A percentile compares a stretch with the other conserved stretches of the same genome.
Evolutionary conservation across 345 rosid species (phyloP).

Genomic region (Kandelia obovata): DNA sequence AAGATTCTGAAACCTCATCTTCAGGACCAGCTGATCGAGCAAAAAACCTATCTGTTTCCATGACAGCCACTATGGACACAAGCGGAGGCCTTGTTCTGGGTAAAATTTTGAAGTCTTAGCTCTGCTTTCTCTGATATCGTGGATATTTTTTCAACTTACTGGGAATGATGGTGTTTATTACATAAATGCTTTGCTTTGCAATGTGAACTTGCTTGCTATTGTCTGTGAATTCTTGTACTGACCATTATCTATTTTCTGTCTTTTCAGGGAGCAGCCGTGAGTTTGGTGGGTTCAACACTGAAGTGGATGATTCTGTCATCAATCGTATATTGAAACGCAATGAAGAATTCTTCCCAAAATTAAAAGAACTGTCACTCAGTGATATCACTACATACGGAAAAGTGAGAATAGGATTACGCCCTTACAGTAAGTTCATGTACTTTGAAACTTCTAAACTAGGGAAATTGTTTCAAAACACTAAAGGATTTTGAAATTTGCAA

Average conservation of each 20-base stretch:
- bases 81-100: slow-evolving; percentile 79
- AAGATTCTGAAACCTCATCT: slow-evolving; percentile 17
- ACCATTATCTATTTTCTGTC: slow-evolving; percentile 5
- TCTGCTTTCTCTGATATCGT: not conserved
- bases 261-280: slow-evolving; percentile 86
- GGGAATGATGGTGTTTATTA: not conserved
- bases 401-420: slow-evolving; percentile 93
- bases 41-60: slow-evolving; percentile 60
- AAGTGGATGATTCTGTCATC: slow-evolving; percentile 56
- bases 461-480: not conserved
- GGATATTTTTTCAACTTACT: not conserved
- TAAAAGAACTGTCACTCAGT: slow-evolving; percentile 43
- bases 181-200: slow-evolving; percentile 1
- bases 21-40: slow-evolving; percentile 36
- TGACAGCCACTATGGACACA: slow-evolving; percentile 80
- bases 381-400: slow-evolving; percentile 48
- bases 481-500: not conserved
- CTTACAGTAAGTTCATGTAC: slow-evolving; percentile 64
- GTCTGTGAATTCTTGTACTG: slow-evolving; percentile 1
- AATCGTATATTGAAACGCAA: slow-evolving; percentile 68
- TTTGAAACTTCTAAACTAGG: slow-evolving; percentile 1
- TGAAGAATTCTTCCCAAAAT: slow-evolving; percentile 71
- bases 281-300: slow-evolving; percentile 72
- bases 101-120: slow-evolving; percentile 21
- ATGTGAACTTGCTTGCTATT: slow-evolving; percentile 1